Evolutionary conservation across 139 green algal species (phyloP), one percentile per base, ranked within the genome.

Genomic region (Chara braunii): DNA sequence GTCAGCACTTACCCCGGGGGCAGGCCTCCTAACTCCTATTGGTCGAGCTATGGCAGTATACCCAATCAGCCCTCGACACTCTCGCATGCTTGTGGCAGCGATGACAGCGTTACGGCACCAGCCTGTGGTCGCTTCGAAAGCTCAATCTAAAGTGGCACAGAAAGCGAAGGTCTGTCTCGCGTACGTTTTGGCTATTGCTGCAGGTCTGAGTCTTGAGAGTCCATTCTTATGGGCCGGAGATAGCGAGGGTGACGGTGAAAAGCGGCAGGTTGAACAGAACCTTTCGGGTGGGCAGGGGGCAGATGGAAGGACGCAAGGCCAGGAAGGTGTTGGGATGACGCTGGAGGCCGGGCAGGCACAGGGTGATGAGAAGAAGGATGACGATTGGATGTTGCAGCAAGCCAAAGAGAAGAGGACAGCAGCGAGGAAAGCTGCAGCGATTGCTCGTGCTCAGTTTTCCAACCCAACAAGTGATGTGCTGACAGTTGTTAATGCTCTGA

Each of bases 51-150:
- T 98, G 92, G 83, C 88, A 1, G 65, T 53, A 1, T 85, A 91
- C 8, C 92, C 92, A 14, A 79, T 98, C 61, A 83, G 65, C 29
- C 90, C 92, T 0, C 80, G 92, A 33, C 90, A 96, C 51, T 70
- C 90, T 24, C 79, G 90, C 28, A 91, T 95, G 88, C 74, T 98
- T 36, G 64, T 97, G 56, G 83, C 94, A 5, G 23, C 40, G 18
- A 22, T 71, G 22, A 48, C 51, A 9, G 31, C 4, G 8, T n/a
- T n/a, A n/a, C n/a, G n/a, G n/a, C n/a, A n/a, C n/a, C n/a, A n/a
- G n/a, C n/a, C n/a, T n/a, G n/a, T n/a, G n/a, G n/a, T n/a, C n/a
- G n/a, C n/a, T n/a, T n/a, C n/a, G n/a, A n/a, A n/a, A n/a, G n/a
- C n/a, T n/a, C n/a, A n/a, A n/a, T n/a, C n/a, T n/a, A n/a, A n/a